Conservation (phyloP, 106 monocot species). For the Agapanthus africanus region DNA sequence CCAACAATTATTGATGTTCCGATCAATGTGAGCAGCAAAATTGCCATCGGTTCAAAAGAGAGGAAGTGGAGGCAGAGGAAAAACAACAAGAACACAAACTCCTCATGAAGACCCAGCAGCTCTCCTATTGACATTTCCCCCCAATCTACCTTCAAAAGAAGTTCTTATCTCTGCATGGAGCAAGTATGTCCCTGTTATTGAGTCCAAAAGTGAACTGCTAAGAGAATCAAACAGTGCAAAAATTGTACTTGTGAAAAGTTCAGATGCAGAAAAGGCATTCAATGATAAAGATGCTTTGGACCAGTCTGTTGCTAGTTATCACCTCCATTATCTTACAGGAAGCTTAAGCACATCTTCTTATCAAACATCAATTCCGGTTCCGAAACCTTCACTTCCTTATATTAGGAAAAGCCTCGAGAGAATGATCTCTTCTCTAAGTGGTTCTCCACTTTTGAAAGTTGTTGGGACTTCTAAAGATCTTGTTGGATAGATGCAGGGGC, state of each 20-base stretch:
- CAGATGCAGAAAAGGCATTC: conserved; percentile 25
- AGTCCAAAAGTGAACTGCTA: conserved; percentile 4
- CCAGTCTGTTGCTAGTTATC: conserved; percentile 12
- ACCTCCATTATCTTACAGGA: conserved; percentile 11
- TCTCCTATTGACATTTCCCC: conserved; percentile 15
- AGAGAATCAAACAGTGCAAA: conserved; percentile 19
- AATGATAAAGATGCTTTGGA: conserved; percentile 20
- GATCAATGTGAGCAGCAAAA: background rate
- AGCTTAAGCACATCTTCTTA: background rate
- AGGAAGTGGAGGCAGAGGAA: conserved; percentile 9
- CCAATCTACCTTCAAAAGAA: conserved; percentile 19
- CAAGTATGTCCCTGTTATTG: conserved; percentile 18
- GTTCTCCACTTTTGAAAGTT: no score
- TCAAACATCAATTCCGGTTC: no score
- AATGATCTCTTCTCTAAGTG: conserved; percentile 47
- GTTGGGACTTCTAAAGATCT: conserved; percentile 23
- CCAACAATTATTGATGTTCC: conserved; percentile 9
- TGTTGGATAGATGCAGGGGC: conserved; percentile 66
- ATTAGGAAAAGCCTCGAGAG: conserved; percentile 60
- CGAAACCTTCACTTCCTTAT: conserved; percentile 30
- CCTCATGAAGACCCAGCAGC: conserved; percentile 7
- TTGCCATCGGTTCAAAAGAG: conserved; percentile 1
- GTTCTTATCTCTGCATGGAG: conserved; percentile 14
- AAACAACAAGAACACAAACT: conserved; percentile 2
- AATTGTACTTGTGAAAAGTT: conserved; percentile 9